A percentile compares a stretch with the other conserved stretches of the same genome.
Evolutionary conservation across 306 rosid genomes (phyloP).

Genomic region (Cercis canadensis): DNA sequence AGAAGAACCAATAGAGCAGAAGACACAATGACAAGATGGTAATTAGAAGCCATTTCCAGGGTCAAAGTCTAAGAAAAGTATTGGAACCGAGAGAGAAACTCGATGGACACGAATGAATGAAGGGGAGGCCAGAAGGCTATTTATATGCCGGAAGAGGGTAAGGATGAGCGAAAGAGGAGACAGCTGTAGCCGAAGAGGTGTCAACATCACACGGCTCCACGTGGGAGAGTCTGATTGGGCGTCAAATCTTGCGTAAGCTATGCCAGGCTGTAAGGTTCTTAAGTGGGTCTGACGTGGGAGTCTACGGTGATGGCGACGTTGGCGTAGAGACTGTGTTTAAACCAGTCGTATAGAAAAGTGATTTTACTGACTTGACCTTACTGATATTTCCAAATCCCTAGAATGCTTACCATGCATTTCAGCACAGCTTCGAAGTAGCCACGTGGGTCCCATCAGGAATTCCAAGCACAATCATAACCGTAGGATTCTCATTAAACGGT

Average conservation of each 20-base stretch:
- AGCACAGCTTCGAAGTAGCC: not conserved
- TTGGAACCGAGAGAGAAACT: not conserved
- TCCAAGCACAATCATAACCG: not conserved
- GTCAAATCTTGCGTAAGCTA: not conserved
- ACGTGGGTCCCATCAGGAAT: constrained; percentile 39
- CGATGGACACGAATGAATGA: not conserved
- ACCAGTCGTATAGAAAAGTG: too few relatives aligned
- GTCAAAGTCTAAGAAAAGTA: not conserved
- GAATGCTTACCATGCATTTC: constrained; percentile 36
- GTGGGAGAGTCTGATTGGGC: constrained; percentile 25
- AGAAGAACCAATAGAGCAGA: constrained; percentile 31
- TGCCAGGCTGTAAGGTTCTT: constrained; percentile 53
- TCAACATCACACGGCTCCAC: constrained; percentile 17
- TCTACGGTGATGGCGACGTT: constrained; percentile 14
- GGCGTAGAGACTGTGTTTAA: not conserved
- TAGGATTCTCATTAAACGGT: constrained; percentile 10
- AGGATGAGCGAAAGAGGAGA: constrained; percentile 18
- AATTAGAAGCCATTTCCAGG: constrained; percentile 37
- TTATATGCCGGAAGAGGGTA: constrained; percentile 26
- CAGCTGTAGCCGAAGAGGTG: constrained; percentile 56
- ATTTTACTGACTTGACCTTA: too few relatives aligned
- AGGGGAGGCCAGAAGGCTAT: constrained; percentile 9
- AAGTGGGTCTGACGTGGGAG: constrained; percentile 48
- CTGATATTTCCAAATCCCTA: too few relatives aligned
- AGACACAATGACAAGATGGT: constrained; percentile 37